Base-by-base conservation (phyloP, 805 yeast genomes). In the Suhomyces kilbournensis region DNA sequence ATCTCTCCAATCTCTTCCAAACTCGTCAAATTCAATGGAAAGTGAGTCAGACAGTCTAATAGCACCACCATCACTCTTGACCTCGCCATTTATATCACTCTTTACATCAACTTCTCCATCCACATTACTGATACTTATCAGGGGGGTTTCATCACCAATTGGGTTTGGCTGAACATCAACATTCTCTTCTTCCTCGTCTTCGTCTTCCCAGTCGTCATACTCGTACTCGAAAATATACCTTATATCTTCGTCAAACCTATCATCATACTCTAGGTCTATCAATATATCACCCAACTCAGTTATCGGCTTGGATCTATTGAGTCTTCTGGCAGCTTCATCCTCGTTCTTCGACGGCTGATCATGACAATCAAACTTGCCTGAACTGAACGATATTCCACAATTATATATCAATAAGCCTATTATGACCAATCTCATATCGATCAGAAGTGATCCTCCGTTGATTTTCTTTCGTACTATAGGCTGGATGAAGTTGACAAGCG, bases 1-100 rank as follows among this genome's bases (percentile, higher is more conserved):
- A 64, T 85, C 91, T 59, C 90, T 70, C 89, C 91, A 85, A 67
- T 86, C 91, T 34, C 81, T 71, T 0, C 89, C 90, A 45, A 74
- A 64, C 25, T 80, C 77, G 62, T 84, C 89, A 63, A 81, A 79
- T 47, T 80, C 83, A 38, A 80, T 68, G 3, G 56, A 26, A 15
- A 46, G 44, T 1, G 54, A 60, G 12, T 53, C 63, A 19, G 53
- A 53, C 5, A 60, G 53, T 25, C 68, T 56, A 10, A 60, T 55
- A 1, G 68, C 68, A 19, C 59, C 68, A 19, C 59, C 56, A 2
- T 56, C 46, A 3, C 28, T 9, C n/a, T 3, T 46, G 6, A n/a
- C n/a, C n/a, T 51, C 56, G 12, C 5, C 30, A 2, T 26, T 9
- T 8, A 44, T n/a, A 30, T 54, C 58, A 9, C 30, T 51, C 53